Evolutionary conservation across 2,329 filamentous ascomycete genomes (phyloP).

Genomic region (Xylariales sp.): DNA sequence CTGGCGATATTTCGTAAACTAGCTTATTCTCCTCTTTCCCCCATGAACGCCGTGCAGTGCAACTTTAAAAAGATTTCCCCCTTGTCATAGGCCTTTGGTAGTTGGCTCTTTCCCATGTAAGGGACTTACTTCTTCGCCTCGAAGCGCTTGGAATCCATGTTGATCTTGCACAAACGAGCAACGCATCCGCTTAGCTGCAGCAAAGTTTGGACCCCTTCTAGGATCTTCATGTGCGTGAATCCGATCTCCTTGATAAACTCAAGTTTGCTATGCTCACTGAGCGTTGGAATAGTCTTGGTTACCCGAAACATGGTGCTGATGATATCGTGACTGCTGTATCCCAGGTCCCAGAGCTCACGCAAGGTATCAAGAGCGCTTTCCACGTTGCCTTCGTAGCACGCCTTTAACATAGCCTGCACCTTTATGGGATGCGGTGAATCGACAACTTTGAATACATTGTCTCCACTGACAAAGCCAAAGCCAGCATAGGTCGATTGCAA

Average conservation of each 20-base stretch:
- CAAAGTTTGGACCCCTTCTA: constrained; percentile 95
- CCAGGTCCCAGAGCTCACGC: constrained; percentile 88
- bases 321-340: constrained; percentile 98
- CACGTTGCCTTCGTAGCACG: constrained; percentile 87
- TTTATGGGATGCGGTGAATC: constrained; percentile 97
- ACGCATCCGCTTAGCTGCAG: constrained; percentile 92
- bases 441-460: constrained; percentile 97
- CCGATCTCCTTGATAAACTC: constrained; percentile 99
- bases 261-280: constrained; percentile 92
- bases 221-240: constrained; percentile 97
- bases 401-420: constrained; percentile 97
- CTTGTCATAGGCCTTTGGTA: no score
- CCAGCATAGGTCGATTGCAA: constrained; percentile 89
- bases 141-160: constrained; percentile 90
- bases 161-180: constrained; percentile 86
- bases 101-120: no score
- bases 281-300: constrained; percentile 87
- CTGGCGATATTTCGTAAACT: no score
- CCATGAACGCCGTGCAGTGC: constrained; percentile 22
- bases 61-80: no score
- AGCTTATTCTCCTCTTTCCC: no score
- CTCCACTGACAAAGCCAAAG: constrained; percentile 94
- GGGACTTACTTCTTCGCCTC: constrained; percentile 24
- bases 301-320: constrained; percentile 99
- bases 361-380: constrained; percentile 82